Percentiles rank a stretch among this genome's conserved stretches.
These are phyloP conservation scores for Mortierella sp. DNA, from an alignment of 371 early-diverging fungal genomes.

Conservation along the genomic window DNA sequence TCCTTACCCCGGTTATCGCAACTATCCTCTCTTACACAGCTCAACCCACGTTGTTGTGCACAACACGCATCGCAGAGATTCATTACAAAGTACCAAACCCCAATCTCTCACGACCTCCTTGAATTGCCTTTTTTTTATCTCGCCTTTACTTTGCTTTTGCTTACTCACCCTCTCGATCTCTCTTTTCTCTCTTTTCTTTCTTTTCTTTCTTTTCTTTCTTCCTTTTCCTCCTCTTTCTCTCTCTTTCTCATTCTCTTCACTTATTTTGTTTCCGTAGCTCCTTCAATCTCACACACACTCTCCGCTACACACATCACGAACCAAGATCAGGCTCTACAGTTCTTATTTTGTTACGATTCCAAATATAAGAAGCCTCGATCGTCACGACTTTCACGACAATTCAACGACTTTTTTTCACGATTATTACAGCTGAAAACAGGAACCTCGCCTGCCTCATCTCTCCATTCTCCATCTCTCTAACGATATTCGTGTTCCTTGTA, in stretches of 20 bases:
- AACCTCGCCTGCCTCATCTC: no score
- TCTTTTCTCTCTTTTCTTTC: conserved; percentile 3
- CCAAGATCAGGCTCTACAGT: no score
- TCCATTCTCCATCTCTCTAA: no score
- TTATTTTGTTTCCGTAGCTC: not conserved
- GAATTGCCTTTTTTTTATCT: not conserved
- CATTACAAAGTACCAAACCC: no score
- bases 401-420: not conserved
- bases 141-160: not conserved
- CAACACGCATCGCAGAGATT: no score
- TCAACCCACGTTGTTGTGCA: no score
- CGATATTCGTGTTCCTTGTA: no score
- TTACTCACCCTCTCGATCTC: not conserved
- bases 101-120: not conserved
- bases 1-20: no score
- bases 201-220: not conserved
- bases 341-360: conserved; percentile 7
- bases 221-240: conserved; percentile 1
- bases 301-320: conserved; percentile 4
- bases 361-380: conserved; percentile 11
- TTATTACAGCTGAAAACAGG: not conserved
- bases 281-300: not conserved
- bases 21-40: no score
- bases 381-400: conserved; percentile 7
- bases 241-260: conserved; percentile 4